Base-by-base conservation (phyloP, 345 rosid genomes). In the Hypericum androsaemum region DNA sequence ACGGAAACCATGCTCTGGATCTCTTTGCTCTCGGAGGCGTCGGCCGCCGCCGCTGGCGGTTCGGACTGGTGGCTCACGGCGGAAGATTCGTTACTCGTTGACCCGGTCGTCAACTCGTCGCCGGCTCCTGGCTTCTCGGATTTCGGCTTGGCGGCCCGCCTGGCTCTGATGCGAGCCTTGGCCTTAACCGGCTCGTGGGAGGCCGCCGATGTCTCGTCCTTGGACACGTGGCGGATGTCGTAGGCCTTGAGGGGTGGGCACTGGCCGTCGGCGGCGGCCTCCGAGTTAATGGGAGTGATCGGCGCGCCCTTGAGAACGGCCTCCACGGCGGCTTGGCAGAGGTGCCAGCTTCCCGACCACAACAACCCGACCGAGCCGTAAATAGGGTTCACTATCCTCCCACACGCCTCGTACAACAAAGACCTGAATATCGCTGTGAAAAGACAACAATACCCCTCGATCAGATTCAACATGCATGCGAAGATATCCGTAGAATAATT, bases 161-260 rank as follows among this genome's bases (percentile, higher is more conserved):
- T 75, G 66, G 56, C 45, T 14, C 73, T 70, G 64, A 41, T 49
- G 56, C 67, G 55, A 47, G 63, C 59, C 67, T 58, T 66, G 41
- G n/a, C 58, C 62, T 66, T 73, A 22, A 4, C 32, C 32, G 32
- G 32, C 32, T 22, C 32, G 32, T 4, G 32, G 32, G 59, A 7
- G 37, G 62, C 44, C 53, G 52, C 39, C 12, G 64, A 15, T 61
- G 28, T 14, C 41, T 65, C 54, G 17, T 69, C 74, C 69, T 59
- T 79, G 10, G 78, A 54, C 52, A 79, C 81, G 66, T 81, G 85
- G 64, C 88, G 88, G 13, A 81, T 79, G 68, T 81, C 94, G 46
- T 65, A 73, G 43, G 74, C 52, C 47, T 61, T 69, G 60, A 61
- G 77, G 52, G 81, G 64, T 2, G 54, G 74, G 47, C 62, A 62